A percentile compares a stretch with the other conserved stretches of the same genome.
These are phyloP conservation scores for Aquilaria yunnanensis DNA, from an alignment of 345 rosid species.

Conservation along the genomic window DNA sequence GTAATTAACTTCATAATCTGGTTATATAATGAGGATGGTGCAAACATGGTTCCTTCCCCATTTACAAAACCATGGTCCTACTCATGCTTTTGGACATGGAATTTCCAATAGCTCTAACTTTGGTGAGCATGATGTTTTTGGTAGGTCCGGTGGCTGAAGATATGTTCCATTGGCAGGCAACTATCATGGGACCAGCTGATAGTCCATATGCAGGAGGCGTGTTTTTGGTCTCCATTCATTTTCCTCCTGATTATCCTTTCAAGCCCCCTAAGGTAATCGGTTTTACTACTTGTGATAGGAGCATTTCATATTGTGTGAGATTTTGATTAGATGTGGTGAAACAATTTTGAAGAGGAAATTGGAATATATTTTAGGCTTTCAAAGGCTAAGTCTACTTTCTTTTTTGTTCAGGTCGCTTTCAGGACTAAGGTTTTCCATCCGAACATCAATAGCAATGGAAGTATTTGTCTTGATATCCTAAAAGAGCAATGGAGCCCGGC, in stretches of 20 bases:
- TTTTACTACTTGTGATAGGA: neutral
- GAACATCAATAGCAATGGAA: slow-evolving; percentile 16
- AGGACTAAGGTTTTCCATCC: slow-evolving; percentile 19
- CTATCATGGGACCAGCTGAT: slow-evolving; percentile 37
- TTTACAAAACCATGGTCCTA: too few relatives aligned
- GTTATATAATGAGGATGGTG: too few relatives aligned
- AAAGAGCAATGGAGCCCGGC: slow-evolving; percentile 19
- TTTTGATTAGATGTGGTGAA: neutral
- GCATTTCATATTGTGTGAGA: neutral
- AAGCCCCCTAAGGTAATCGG: slow-evolving; percentile 32
- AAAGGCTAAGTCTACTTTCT: neutral
- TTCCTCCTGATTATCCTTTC: slow-evolving; percentile 38
- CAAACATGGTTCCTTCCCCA: too few relatives aligned
- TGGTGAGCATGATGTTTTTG: neutral
- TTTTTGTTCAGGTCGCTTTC: slow-evolving; percentile 8
- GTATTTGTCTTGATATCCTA: slow-evolving; percentile 17
- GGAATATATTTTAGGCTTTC: too few relatives aligned
- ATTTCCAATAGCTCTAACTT: too few relatives aligned
- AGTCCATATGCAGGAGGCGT: slow-evolving; percentile 38
- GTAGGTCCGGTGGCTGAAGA: slow-evolving; percentile 29
- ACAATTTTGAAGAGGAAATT: neutral
- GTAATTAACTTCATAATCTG: too few relatives aligned
- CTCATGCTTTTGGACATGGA: too few relatives aligned
- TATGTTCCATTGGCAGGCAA: slow-evolving; percentile 10
- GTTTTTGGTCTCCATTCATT: slow-evolving; percentile 28